Conservation (phyloP, 192 early-diverging fungal species). For the Linnemannia schmuckeri region DNA sequence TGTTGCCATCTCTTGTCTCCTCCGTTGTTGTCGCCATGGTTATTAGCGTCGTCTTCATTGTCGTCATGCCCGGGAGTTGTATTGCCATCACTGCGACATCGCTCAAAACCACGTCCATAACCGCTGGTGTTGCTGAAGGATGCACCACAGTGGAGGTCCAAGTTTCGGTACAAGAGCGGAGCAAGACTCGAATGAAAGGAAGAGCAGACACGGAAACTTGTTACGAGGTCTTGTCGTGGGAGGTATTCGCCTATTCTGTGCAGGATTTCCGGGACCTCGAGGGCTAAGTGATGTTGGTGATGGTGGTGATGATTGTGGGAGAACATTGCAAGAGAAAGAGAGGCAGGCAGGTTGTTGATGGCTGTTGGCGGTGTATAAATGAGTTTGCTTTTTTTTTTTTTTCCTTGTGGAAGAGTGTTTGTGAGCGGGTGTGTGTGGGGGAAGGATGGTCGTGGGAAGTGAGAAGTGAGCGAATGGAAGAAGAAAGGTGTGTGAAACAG, state of each 20-base stretch:
- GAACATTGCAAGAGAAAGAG: neutral
- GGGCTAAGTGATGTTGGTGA: neutral
- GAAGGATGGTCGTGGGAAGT: neutral
- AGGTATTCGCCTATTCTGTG: neutral
- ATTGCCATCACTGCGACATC: neutral
- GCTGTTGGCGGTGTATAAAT: neutral
- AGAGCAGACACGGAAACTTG: neutral
- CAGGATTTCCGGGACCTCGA: neutral
- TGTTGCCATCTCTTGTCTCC: neutral
- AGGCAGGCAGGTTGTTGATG: neutral
- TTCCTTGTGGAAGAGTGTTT: neutral
- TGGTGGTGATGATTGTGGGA: neutral
- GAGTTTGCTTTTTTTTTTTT: neutral
- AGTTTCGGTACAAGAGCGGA: neutral
- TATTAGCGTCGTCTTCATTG: neutral
- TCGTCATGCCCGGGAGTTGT: neutral
- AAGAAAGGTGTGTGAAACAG: neutral
- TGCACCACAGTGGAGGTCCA: neutral
- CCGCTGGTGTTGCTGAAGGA: neutral
- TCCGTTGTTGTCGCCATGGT: neutral
- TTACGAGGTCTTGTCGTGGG: neutral
- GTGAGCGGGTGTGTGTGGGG: neutral
- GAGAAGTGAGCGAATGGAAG: neutral
- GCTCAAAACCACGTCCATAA: neutral
- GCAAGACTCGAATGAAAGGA: slow-evolving; percentile 3